Base-by-base conservation (phyloP, 129 eudicot genomes). In the Artemisia argyi region DNA sequence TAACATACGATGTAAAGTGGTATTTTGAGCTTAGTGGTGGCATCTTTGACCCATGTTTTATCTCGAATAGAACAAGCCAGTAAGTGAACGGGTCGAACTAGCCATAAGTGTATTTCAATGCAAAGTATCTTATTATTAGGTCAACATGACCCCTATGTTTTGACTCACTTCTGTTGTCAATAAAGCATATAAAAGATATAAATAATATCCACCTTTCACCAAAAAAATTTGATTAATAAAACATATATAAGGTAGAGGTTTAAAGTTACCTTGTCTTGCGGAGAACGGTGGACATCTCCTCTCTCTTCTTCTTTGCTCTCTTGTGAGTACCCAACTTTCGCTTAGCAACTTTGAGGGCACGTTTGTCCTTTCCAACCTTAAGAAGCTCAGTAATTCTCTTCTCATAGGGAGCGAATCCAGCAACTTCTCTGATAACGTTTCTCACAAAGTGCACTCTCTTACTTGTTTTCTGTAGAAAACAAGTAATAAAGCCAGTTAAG, bases 251-350 rank as follows among this genome's bases (percentile, higher is more conserved):
- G 46, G 19, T 15, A 61, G 39, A 77, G 35, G 35, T 30, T 10
- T 2, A 18, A 12, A 28, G 11, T 70, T 78, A 85, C 91, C 91
- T 86, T 83, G 80, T 83, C 74, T 86, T 86, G 63, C 87, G 85
- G 3, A 86, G 91, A 59, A 83, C 87, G 15, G 74, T 77, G 59
- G 91, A 77, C 91, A 86, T 83, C 77, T 86, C 87, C 72, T 85
- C 91, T 18, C 87, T 63, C 91, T 86, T 86, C 91, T 76, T 86
- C 81, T 86, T 86, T 7, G 91, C 91, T 61, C 91, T 86, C 91
- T 85, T 85, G 82, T 85, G 90, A 11, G 90, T 85, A 11, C 90
- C 90, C 83, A 85, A 76, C 87, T 85, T 85, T 47, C 87, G 73
- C 81, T 85, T 85, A 12, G 81, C 46, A 39, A 39, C 10, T 39